Base-by-base conservation (phyloP, 2,329 filamentous ascomycete species). In the Phialophora verrucosa region DNA sequence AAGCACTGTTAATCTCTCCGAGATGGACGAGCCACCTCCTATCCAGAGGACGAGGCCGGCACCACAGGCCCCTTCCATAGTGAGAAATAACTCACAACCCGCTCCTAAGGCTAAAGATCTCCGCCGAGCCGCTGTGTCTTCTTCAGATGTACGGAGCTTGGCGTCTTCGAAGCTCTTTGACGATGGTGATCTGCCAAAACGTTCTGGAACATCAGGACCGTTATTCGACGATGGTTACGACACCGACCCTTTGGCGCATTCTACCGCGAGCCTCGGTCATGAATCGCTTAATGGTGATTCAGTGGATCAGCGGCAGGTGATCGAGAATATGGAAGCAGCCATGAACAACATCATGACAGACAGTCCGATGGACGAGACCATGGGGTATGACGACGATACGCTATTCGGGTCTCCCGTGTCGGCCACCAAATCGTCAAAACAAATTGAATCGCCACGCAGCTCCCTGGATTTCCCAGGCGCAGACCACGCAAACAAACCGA, bases 301-400 rank as follows among this genome's bases (percentile, higher is more conserved):
- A 25, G 82, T 82, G 0, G 90, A 90, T 5, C 90, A 97, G 73
- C 91, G 86, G 0, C 86, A 90, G 66, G 90, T 97, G 31, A 93
- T 99, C 5, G 88, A 96, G 78, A 94, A 92, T 3, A 94, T 99
- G 86, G 93, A 98, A 76, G 88, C 91, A 70, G 95, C 93, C 17
- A 83, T 99, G 57, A 96, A 91, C 70, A 91, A 93, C 70, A 99
- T 99, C 69, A 91, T 99, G 83, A 92, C 92, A 71, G 88, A 93
- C 70, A 87, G 90, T 56, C 88, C 90, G 5, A 76, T 75, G 58
- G 76, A 78, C 56, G 72, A 72, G 42, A 75, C 74, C 66, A 64
- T 74, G 47, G 78, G 81, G 25, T 77, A 79, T 35, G 59, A 78
- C 53, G 77, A 76, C 69, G 73, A 73, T 56, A 71, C 70, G 12